These are phyloP conservation scores for Backusella sp. DNA, from an alignment of 192 early-diverging fungal genomes.

Conservation along the genomic window DNA sequence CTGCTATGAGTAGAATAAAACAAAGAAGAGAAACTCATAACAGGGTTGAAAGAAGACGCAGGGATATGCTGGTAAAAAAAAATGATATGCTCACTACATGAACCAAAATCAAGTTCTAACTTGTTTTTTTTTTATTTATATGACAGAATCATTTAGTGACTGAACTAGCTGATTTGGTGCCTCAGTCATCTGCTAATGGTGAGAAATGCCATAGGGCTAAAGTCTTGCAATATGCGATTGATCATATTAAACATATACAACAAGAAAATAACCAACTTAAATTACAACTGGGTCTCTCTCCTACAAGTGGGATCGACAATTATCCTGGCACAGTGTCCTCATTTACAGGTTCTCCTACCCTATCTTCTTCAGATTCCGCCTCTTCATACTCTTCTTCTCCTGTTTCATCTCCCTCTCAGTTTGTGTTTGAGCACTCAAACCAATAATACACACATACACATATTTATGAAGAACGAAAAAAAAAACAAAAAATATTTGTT, in stretches of 20 bases:
- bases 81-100: not conserved
- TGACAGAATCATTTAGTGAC: constrained; percentile 36
- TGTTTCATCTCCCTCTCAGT: not conserved
- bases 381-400: not conserved
- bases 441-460: not conserved
- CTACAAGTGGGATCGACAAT: not conserved
- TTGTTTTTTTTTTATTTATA: not conserved
- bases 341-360: not conserved
- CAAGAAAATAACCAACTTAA: constrained; percentile 48
- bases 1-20: constrained; percentile 64
- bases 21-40: constrained; percentile 72
- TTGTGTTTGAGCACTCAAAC: not conserved
- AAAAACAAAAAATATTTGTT: not conserved
- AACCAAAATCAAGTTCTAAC: not conserved
- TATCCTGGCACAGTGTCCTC: not conserved
- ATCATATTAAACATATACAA: constrained; percentile 62
- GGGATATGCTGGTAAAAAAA: constrained; percentile 56
- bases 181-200: constrained; percentile 26
- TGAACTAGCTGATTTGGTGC: constrained; percentile 43
- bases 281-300: constrained; percentile 10
- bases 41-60: constrained; percentile 65
- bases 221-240: constrained; percentile 39
- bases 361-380: not conserved
- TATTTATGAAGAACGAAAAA: not conserved
- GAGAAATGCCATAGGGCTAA: constrained; percentile 51